phyloP scores from a whole-genome alignment of 2,329 filamentous ascomycete species.

The Alternaria ventricosa region DNA sequence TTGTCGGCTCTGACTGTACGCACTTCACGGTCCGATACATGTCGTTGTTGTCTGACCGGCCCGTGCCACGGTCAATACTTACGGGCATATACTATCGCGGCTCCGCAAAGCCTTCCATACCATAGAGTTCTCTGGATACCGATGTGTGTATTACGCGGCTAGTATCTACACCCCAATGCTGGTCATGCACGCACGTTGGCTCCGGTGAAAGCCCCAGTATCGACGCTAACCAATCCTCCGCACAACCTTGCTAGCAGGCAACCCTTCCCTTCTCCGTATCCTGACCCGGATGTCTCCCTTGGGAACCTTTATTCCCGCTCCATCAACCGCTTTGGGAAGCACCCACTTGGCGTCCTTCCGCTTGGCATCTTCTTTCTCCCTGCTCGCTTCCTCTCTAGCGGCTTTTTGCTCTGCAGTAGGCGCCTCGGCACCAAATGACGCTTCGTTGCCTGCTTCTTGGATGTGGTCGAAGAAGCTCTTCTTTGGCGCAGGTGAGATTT shows the following conservation, averaged over 20 bases:
- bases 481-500: slow-evolving; percentile 41
- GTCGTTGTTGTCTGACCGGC: background rate
- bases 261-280: slow-evolving; percentile 52
- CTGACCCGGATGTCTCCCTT: slow-evolving; percentile 61
- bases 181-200: background rate
- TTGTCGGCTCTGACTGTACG: background rate
- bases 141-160: background rate
- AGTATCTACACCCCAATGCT: background rate
- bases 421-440: slow-evolving; percentile 34
- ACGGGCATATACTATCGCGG: background rate
- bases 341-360: slow-evolving; percentile 49
- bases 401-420: slow-evolving; percentile 19
- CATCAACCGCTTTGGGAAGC: slow-evolving; percentile 57
- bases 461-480: slow-evolving; percentile 41
- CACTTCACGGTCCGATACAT: background rate
- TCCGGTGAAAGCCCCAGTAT: slow-evolving; percentile 1
- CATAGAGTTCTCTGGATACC: background rate
- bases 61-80: background rate
- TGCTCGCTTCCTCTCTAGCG: slow-evolving; percentile 13
- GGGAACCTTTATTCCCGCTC: slow-evolving; percentile 59
- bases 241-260: slow-evolving; percentile 18
- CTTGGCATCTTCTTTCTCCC: slow-evolving; percentile 13
- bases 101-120: background rate
- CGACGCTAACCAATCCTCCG: slow-evolving; percentile 17
- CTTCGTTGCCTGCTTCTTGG: slow-evolving; percentile 42